Conservation (phyloP, 2,329 filamentous ascomycete species). For the Lecanicillium sp. region DNA sequence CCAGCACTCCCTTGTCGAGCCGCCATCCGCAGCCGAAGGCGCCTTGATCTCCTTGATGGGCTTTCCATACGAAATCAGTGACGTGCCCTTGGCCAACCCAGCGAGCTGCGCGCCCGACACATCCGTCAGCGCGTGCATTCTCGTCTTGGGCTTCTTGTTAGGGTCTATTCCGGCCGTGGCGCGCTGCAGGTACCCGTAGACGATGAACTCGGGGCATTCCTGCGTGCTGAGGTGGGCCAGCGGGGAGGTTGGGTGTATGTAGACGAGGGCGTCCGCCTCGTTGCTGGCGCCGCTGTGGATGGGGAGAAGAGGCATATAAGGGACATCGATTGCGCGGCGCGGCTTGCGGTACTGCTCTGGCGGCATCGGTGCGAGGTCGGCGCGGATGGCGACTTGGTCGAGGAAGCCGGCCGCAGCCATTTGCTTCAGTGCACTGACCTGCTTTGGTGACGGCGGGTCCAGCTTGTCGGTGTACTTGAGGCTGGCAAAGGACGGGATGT, state of each 20-base stretch:
- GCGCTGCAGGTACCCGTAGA: constrained; percentile 81
- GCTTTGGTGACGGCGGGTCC: constrained; percentile 53
- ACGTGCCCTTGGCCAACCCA: constrained; percentile 74
- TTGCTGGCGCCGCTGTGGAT: constrained; percentile 36
- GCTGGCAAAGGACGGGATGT: constrained; percentile 59
- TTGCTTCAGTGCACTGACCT: constrained; percentile 76
- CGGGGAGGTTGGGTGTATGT: constrained; percentile 78
- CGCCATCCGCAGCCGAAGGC: constrained; percentile 26
- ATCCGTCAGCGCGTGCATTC: constrained; percentile 83
- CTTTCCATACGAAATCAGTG: constrained; percentile 77
- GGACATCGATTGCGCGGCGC: constrained; percentile 81
- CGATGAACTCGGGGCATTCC: constrained; percentile 78
- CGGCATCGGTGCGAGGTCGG: constrained; percentile 71
- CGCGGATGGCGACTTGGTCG: constrained; percentile 88
- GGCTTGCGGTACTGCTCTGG: constrained; percentile 62
- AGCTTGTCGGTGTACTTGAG: constrained; percentile 49
- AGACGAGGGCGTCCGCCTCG: constrained; percentile 61
- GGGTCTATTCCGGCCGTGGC: constrained; percentile 42
- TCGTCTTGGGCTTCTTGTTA: constrained; percentile 59
- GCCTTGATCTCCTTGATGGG: constrained; percentile 73
- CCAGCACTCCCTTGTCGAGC: constrained; percentile 63
- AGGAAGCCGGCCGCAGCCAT: constrained; percentile 90
- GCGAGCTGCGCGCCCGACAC: constrained; percentile 69
- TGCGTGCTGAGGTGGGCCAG: constrained; percentile 61
- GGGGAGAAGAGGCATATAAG: constrained; percentile 79